Evolutionary conservation across 768 basidiomycete species (phyloP), one percentile per base, ranked within the genome.

Genomic region (Lactarius tabidus): DNA sequence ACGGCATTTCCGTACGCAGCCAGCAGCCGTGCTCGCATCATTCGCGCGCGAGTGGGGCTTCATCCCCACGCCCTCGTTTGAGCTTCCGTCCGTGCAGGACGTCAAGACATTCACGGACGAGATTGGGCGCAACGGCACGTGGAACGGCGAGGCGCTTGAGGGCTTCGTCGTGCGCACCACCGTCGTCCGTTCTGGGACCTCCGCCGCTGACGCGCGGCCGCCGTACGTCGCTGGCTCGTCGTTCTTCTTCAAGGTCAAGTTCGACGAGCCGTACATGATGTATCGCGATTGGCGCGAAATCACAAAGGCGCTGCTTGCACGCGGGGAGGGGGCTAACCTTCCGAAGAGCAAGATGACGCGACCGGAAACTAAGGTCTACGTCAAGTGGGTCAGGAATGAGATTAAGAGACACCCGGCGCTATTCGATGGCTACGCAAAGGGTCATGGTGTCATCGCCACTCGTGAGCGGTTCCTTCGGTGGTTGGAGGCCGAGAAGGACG

Each of bases 231-330:
- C 87, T 1, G 92, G 89, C 36, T 85, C 89, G 2, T 89, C 93
- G 0, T 96, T 98, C 81, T 98, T 99, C 83, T 98, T 97, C 87
- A 99, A 99, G 74, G 83, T 98, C 79, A 99, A 99, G 33, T 33
- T 33, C 33, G 33, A 33, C 8, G 33, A 33, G 33, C 33, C 33
- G 8, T 33, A 33, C 33, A 33, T 33, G 33, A 33, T 33, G 33
- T 33, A 33, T 8, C 33, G 33, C 8, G 33, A 33, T 8, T 33
- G 33, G 33, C 33, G 33, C 33, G 33, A 33, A 33, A 33, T 33
- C 33, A 33, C 33, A 33, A 33, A 33, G 33, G 33, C 33, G 33
- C 33, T 33, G 33, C 33, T 33, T 8, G 33, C 33, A 8, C 33
- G 33, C 33, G 33, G 33, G 4, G 33, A 33, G 33, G 8, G 33